These are phyloP conservation scores for Acanthamoeba lenticulata DNA, from an alignment of 208 protist genomes.

Conservation along the genomic window DNA sequence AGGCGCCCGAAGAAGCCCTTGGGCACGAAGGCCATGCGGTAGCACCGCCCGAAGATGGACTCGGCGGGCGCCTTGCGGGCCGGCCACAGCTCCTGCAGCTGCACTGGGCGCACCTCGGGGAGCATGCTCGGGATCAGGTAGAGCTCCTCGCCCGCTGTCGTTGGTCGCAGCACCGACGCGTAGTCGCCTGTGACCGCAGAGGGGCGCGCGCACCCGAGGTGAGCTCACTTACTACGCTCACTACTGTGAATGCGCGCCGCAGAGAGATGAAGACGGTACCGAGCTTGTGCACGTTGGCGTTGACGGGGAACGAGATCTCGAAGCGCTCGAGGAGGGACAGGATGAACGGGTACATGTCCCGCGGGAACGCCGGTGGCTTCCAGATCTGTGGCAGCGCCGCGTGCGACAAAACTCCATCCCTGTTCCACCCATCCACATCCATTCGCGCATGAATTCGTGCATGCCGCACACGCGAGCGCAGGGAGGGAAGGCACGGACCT, in stretches of 20 bases:
- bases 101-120: not conserved
- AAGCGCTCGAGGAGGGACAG: slow-evolving; percentile 48
- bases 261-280: not conserved
- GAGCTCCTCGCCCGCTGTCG: not conserved
- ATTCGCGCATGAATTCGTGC: too few species aligned
- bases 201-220: too few species aligned
- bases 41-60: slow-evolving; percentile 4
- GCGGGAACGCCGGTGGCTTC: not conserved
- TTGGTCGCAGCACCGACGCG: not conserved
- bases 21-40: slow-evolving; percentile 14
- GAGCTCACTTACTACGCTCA: too few species aligned
- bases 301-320: slow-evolving; percentile 25
- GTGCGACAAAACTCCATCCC: not conserved
- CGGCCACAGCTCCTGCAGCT: slow-evolving; percentile 41
- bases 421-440: not conserved
- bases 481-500: not conserved
- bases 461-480: too few species aligned
- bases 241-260: not conserved
- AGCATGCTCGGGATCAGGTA: slow-evolving; percentile 42
- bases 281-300: slow-evolving; percentile 25
- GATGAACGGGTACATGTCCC: slow-evolving; percentile 19
- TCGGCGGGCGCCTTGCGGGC: not conserved
- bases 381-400: slow-evolving; percentile 34
- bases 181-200: not conserved
- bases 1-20: slow-evolving; percentile 60